Conservation (phyloP, 2,329 filamentous ascomycete species). For the Xylaria sp. region DNA sequence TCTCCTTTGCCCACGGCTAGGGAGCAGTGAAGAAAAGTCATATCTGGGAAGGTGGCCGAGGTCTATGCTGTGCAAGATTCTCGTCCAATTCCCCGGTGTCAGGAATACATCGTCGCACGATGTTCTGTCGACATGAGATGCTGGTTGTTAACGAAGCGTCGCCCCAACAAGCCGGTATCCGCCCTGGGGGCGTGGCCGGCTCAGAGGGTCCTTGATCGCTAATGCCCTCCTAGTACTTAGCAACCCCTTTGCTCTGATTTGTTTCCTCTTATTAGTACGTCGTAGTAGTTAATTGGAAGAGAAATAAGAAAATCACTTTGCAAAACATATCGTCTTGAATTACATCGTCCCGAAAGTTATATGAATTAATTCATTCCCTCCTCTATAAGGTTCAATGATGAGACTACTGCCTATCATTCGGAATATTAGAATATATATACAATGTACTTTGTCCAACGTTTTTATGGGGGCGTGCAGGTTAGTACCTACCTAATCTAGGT, state of each 20-base stretch:
- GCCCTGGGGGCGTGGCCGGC: conserved; percentile 17
- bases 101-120: conserved; percentile 12
- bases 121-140: conserved; percentile 38
- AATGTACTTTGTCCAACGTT: too few relatives aligned
- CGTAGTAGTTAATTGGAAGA: conserved; percentile 28
- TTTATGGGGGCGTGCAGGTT: too few relatives aligned
- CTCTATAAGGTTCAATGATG: too few relatives aligned
- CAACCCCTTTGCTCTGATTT: conserved; percentile 24
- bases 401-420: too few relatives aligned
- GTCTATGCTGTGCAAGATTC: conserved; percentile 16
- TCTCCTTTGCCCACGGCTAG: conserved; percentile 16
- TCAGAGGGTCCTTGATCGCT: conserved; percentile 3
- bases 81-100: background rate
- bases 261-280: conserved; percentile 19
- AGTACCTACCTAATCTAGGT: too few relatives aligned
- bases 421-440: too few relatives aligned
- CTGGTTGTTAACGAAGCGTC: conserved; percentile 33
- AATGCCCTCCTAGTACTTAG: conserved; percentile 7
- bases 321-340: background rate
- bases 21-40: conserved; percentile 34
- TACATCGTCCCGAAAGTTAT: too few relatives aligned
- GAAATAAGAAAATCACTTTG: conserved; percentile 12
- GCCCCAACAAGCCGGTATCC: background rate
- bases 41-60: conserved; percentile 8
- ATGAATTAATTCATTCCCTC: too few relatives aligned